Conservation (phyloP, 2,329 filamentous ascomycete species). For the Epichloe scottii region DNA sequence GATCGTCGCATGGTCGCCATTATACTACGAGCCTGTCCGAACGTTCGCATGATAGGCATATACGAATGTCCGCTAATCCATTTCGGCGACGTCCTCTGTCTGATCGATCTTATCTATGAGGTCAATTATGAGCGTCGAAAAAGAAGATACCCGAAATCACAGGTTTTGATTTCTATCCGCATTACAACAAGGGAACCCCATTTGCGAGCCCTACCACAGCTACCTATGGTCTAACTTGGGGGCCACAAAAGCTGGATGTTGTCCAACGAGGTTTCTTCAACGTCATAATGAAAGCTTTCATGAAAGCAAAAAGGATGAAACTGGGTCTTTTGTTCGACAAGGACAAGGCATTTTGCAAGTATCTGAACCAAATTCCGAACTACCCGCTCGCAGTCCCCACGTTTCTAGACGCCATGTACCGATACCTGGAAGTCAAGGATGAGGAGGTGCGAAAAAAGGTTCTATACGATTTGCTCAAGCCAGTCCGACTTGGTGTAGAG, state of each 20-base stretch:
- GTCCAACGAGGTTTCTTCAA: conserved; percentile 21
- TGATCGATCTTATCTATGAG: conserved; percentile 24
- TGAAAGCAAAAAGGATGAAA: conserved; percentile 19
- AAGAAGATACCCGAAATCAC: conserved; percentile 9
- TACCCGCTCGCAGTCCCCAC: conserved; percentile 14
- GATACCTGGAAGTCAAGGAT: conserved; percentile 8
- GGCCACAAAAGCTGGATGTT: conserved; percentile 10
- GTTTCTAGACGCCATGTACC: conserved; percentile 23
- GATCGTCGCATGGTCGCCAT: conserved; percentile 22
- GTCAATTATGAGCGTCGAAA: conserved; percentile 17
- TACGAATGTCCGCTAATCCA: conserved; percentile 26
- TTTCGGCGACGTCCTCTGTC: conserved; percentile 20
- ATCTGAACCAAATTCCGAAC: conserved; percentile 17
- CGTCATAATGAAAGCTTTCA: conserved; percentile 21
- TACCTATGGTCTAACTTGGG: conserved; percentile 21
- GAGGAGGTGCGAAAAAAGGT: conserved; percentile 9
- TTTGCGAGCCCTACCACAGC: conserved; percentile 5
- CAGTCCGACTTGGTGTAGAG: conserved; percentile 17
- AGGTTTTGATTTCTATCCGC: conserved; percentile 22
- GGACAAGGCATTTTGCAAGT: conserved; percentile 18
- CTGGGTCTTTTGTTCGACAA: conserved; percentile 19
- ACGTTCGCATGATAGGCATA: conserved; percentile 21
- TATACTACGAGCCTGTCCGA: conserved; percentile 20
- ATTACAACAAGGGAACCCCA: conserved; percentile 17
- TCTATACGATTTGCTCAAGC: conserved; percentile 21